Conservation (phyloP, 129 eudicot genomes). For the Centella asiatica region DNA sequence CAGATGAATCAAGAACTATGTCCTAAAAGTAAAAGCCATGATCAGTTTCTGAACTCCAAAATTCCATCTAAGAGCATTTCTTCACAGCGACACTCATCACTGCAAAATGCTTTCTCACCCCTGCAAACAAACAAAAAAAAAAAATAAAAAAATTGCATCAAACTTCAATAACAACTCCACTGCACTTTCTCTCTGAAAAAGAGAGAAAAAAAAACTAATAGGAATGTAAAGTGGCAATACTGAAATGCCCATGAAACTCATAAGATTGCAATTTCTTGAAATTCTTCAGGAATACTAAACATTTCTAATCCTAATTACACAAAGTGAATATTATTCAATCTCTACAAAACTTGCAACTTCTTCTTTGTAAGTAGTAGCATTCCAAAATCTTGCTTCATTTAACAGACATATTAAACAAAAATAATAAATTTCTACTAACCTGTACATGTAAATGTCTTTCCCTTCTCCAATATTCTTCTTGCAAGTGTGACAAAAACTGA, state of each 20-base stretch:
- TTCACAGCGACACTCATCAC: slow-evolving; percentile 67
- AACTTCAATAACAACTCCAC: no score
- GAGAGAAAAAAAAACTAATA: no score
- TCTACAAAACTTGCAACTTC: not conserved
- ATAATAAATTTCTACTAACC: slow-evolving; percentile 32
- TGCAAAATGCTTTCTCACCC: slow-evolving; percentile 83
- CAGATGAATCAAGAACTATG: not conserved
- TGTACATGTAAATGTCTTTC: slow-evolving; percentile 66
- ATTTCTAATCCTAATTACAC: not conserved
- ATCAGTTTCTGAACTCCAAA: slow-evolving; percentile 16
- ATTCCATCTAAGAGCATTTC: slow-evolving; percentile 58
- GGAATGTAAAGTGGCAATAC: no score
- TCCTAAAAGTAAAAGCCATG: slow-evolving; percentile 10
- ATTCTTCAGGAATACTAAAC: not conserved
- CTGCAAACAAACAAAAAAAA: slow-evolving; percentile 19
- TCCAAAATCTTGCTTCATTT: not conserved
- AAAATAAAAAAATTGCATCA: not conserved
- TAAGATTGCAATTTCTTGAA: not conserved
- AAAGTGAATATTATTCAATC: not conserved
- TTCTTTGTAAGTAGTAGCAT: not conserved
- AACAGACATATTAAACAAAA: not conserved
- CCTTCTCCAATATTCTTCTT: slow-evolving; percentile 55
- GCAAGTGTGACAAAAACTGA: slow-evolving; percentile 58
- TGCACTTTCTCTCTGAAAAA: no score
- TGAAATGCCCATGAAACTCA: not conserved